These are phyloP conservation scores for Botrytis sinoallii DNA, from an alignment of 2,329 filamentous ascomycete genomes.

Conservation along the genomic window DNA sequence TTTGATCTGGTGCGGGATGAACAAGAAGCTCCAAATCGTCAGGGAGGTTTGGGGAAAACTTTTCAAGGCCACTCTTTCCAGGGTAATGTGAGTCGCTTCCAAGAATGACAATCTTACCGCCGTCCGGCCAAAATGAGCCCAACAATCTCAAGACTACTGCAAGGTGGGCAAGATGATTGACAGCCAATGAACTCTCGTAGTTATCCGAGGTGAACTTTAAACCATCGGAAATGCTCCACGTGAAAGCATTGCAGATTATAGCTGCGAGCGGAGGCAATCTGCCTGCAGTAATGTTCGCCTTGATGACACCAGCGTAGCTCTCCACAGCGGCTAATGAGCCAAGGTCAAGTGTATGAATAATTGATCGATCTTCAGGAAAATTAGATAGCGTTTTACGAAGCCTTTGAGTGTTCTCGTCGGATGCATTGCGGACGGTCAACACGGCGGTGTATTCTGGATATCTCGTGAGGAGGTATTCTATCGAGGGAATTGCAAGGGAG, in stretches of 20 bases:
- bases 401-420: constrained; percentile 35
- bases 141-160: constrained; percentile 41
- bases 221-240: constrained; percentile 39
- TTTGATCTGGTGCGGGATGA: neutral
- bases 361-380: constrained; percentile 31
- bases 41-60: neutral
- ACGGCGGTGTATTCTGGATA: neutral
- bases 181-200: constrained; percentile 42
- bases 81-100: constrained; percentile 2
- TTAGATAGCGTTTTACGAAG: constrained; percentile 28
- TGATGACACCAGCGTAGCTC: constrained; percentile 37
- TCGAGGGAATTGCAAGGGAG: neutral
- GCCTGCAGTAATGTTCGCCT: constrained; percentile 33
- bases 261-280: constrained; percentile 37
- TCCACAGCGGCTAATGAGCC: constrained; percentile 38
- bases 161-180: constrained; percentile 42
- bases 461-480: neutral
- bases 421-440: constrained; percentile 36
- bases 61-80: neutral
- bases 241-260: constrained; percentile 44
- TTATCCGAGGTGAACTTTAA: constrained; percentile 40
- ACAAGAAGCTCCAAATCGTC: constrained; percentile 2
- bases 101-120: constrained; percentile 37
- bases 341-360: constrained; percentile 41
- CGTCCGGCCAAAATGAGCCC: constrained; percentile 25